Conservation (phyloP, 2,329 filamentous ascomycete species). For the Xylaria multiplex region DNA sequence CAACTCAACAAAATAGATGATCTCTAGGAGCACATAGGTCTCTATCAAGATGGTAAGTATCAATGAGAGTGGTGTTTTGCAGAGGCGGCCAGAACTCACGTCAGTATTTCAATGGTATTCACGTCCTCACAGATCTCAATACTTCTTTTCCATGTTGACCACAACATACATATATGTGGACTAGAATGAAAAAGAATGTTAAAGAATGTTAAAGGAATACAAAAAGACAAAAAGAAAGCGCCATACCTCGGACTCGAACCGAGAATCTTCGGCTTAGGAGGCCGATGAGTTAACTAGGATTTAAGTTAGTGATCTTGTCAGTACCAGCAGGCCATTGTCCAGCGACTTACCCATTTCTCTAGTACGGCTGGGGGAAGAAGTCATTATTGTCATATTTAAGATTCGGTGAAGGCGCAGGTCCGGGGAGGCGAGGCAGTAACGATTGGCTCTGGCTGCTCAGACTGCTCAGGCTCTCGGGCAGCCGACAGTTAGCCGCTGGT, state of each 20-base stretch:
- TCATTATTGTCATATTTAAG: slow-evolving; percentile 7
- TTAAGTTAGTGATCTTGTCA: slow-evolving; percentile 22
- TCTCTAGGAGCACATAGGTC: background rate
- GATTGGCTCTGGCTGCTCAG: slow-evolving; percentile 10
- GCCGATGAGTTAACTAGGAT: slow-evolving; percentile 39
- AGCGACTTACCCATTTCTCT: slow-evolving; percentile 38
- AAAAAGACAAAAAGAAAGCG: slow-evolving; percentile 19
- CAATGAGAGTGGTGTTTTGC: too few species aligned
- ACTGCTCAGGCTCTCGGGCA: background rate
- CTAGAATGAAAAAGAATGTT: background rate
- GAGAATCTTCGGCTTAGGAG: slow-evolving; percentile 43
- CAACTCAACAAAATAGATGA: background rate
- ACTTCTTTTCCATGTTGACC: background rate
- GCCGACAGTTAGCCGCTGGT: background rate
- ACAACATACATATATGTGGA: background rate
- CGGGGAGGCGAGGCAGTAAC: background rate
- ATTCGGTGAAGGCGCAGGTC: background rate
- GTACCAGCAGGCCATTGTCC: slow-evolving; percentile 7
- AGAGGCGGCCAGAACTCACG: background rate
- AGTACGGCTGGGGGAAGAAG: slow-evolving; percentile 31
- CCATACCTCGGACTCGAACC: slow-evolving; percentile 41
- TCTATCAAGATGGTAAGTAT: too few species aligned
- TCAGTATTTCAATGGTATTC: background rate
- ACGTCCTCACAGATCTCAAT: background rate
- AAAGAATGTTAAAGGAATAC: background rate